These are phyloP conservation scores for Trypanosoma cruzi DNA, from an alignment of 208 protist species.

Conservation along the genomic window DNA sequence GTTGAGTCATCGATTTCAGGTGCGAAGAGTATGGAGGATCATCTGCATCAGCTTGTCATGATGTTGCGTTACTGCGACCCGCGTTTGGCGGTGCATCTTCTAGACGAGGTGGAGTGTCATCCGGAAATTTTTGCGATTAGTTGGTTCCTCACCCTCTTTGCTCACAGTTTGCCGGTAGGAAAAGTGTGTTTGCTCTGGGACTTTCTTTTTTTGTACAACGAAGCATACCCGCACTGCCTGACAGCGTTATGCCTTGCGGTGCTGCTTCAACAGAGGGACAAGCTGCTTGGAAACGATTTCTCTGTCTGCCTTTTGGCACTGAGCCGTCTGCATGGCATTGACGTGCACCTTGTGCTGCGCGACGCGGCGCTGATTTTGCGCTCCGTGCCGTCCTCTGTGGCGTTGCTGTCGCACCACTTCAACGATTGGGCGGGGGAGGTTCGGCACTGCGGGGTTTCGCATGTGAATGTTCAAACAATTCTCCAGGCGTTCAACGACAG, in stretches of 20 bases:
- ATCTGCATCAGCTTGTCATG: constrained; percentile 61
- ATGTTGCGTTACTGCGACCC: constrained; percentile 90
- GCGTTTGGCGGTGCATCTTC: constrained; percentile 87
- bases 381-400: constrained; percentile 30
- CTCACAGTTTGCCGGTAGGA: constrained; percentile 85
- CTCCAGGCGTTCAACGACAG: constrained; percentile 16
- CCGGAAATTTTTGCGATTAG: constrained; percentile 95
- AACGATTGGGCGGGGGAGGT: constrained; percentile 4
- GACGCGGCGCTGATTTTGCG: constrained; percentile 46
- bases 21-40: constrained; percentile 57
- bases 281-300: constrained; percentile 46
- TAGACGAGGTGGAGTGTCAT: constrained; percentile 70
- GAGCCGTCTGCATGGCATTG: constrained; percentile 31
- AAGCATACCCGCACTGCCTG: constrained; percentile 33
- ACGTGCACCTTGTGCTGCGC: constrained; percentile 35
- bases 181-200: constrained; percentile 95
- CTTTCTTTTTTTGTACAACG: constrained; percentile 63
- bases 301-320: constrained; percentile 51
- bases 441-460: background rate
- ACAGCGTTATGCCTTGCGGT: constrained; percentile 35
- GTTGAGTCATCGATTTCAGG: constrained; percentile 3
- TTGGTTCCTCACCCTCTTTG: constrained; percentile 94
- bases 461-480: constrained; percentile 21
- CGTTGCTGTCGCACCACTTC: background rate
- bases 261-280: constrained; percentile 45